Conservation (phyloP, 371 early-diverging fungal species). For the Cokeromyces recurvatus region DNA sequence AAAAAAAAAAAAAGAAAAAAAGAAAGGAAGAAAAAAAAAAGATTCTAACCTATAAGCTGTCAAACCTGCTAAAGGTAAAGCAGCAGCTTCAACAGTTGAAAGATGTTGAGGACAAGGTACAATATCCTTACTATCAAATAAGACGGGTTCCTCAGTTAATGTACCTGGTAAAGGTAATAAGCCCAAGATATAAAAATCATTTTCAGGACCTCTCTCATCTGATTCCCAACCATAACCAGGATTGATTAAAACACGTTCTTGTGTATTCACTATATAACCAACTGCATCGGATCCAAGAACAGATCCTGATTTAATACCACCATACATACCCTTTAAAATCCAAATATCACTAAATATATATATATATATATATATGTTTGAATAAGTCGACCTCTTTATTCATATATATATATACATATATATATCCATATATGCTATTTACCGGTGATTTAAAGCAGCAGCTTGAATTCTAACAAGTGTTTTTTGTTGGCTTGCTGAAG, state of each 20-base stretch:
- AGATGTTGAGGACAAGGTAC: constrained; percentile 58
- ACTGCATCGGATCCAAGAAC: constrained; percentile 60
- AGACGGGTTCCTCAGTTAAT: constrained; percentile 50
- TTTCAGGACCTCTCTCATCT: constrained; percentile 60
- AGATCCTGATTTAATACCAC: constrained; percentile 44
- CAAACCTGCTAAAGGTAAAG: constrained; percentile 66
- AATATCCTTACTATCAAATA: constrained; percentile 40
- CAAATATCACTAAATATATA: constrained; percentile 45
- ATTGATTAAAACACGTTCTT: constrained; percentile 41
- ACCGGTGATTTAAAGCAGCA: constrained; percentile 69
- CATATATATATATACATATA: too few relatives aligned
- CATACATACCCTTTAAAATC: constrained; percentile 54
- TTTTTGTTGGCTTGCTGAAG: constrained; percentile 26
- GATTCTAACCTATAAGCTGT: constrained; percentile 56
- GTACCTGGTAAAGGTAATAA: constrained; percentile 53
- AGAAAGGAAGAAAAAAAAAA: too few relatives aligned
- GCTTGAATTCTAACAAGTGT: constrained; percentile 57
- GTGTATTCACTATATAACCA: constrained; percentile 31
- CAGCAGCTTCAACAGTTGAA: constrained; percentile 60
- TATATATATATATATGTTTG: too few relatives aligned
- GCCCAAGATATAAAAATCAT: constrained; percentile 53
- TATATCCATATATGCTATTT: constrained; percentile 1
- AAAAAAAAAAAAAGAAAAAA: too few relatives aligned
- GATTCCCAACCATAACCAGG: constrained; percentile 51
- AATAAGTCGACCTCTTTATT: too few relatives aligned